Base-by-base conservation (phyloP, 192 early-diverging fungal genomes). In the Fimicolochytrium jonesii region DNA sequence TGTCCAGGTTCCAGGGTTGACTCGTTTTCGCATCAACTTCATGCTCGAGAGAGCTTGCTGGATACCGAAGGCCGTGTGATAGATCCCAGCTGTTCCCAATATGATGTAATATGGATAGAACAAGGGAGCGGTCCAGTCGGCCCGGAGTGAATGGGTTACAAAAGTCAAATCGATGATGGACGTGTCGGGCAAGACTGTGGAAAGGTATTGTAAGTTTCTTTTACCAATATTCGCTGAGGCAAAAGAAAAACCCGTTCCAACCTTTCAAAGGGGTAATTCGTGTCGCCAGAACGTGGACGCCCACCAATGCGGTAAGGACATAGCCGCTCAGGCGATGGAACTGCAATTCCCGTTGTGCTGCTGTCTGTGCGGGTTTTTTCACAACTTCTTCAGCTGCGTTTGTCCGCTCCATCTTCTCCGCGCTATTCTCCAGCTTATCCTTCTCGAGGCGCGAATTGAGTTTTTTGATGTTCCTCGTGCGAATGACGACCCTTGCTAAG, bases 91-190 rank as follows among this genome's bases (percentile, higher is more conserved):
- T 4, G 59, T 45, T 10, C 67, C 59, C 32, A 68, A 45, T n/a
- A 48, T 33, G 2, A n/a, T n/a, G 32, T 55, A 68, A 33, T 68
- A 68, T n/a, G 56, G 17, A 28, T 43, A 28, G 31, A 35, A 58
- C 18, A 41, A 13, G 6, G 57, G 18, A 3, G 42, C n/a, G 15
- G 13, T n/a, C 23, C 36, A 58, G 29, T 42, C 11, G 36, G n/a
- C 29, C 9, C 44, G 59, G 25, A 67, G 26, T 6, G 50, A 20
- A 18, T 45, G 17, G 23, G 67, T 61, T 17, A 56, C 30, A 11
- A n/a, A 55, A 3, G 58, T 68, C 23, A 68, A 42, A 35, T 68
- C 59, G 3, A 68, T 34, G 43, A 68, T 68, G n/a, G 57, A 61
- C n/a, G 67, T 58, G 33, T 68, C 67, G 7, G 26, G 23, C 10